A percentile compares a stretch with the other conserved stretches of the same genome.
Conservation (phyloP, 305 asterid species). For the Fraxinus velutina region DNA sequence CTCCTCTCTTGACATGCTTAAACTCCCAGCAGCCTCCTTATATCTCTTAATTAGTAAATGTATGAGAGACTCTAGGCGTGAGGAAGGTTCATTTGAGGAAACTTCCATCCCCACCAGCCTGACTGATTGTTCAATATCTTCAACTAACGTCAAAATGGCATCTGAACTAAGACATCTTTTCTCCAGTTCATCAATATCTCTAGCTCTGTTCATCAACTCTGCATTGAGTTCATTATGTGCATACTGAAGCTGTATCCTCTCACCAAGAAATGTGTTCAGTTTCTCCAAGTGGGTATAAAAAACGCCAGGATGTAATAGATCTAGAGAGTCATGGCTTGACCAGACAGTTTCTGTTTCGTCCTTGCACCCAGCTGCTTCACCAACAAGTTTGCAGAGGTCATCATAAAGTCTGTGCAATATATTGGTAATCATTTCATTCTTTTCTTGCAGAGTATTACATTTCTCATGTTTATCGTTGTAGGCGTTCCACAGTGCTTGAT, state of each 20-base stretch:
- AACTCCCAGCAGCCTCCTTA: constrained; percentile 50
- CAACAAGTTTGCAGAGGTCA: constrained; percentile 53
- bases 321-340: constrained; percentile 36
- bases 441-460: constrained; percentile 29
- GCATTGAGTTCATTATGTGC: constrained; percentile 49
- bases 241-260: constrained; percentile 56
- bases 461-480: constrained; percentile 33
- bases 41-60: constrained; percentile 56
- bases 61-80: constrained; percentile 55
- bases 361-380: constrained; percentile 29
- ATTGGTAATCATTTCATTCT: constrained; percentile 40
- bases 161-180: constrained; percentile 47
- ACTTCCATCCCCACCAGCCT: constrained; percentile 42
- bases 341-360: constrained; percentile 38
- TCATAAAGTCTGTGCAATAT: constrained; percentile 43
- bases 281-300: constrained; percentile 48
- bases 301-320: constrained; percentile 49
- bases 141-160: constrained; percentile 49
- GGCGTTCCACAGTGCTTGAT: constrained; percentile 38
- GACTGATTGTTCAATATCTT: constrained; percentile 56
- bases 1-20: constrained; percentile 37
- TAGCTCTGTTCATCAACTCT: constrained; percentile 46
- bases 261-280: constrained; percentile 43
- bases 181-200: constrained; percentile 53
- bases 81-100: constrained; percentile 46